Conservation (phyloP, 805 yeast genomes). For the Starmerella roubikii region DNA sequence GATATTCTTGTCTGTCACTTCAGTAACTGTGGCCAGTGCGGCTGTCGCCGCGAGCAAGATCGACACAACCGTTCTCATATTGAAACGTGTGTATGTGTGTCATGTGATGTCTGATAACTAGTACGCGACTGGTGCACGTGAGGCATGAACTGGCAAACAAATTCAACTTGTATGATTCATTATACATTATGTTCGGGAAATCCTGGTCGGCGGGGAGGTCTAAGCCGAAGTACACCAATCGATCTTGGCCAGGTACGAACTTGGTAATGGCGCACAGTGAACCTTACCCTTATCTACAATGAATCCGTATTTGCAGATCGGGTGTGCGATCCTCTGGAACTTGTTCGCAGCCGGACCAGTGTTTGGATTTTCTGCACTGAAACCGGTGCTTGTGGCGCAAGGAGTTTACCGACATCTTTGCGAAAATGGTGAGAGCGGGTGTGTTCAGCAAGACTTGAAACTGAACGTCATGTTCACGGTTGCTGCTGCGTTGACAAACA, state of each 20-base stretch:
- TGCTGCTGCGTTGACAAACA: slow-evolving; percentile 78
- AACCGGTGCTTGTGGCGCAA: slow-evolving; percentile 64
- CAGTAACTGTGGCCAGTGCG: slow-evolving; percentile 23
- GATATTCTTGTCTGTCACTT: slow-evolving; percentile 40
- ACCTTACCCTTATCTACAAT: not conserved
- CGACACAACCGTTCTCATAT: slow-evolving; percentile 41
- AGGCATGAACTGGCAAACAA: too few relatives aligned
- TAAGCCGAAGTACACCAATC: too few relatives aligned
- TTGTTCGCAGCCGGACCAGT: slow-evolving; percentile 83
- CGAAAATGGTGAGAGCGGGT: slow-evolving; percentile 24
- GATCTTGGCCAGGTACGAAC: too few relatives aligned
- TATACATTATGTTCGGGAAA: too few relatives aligned
- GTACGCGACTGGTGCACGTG: too few relatives aligned
- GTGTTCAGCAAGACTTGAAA: slow-evolving; percentile 69
- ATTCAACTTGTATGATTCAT: too few relatives aligned
- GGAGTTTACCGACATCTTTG: slow-evolving; percentile 64
- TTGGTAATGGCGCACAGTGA: too few relatives aligned
- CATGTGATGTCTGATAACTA: not conserved
- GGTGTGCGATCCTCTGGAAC: slow-evolving; percentile 77
- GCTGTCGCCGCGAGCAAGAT: slow-evolving; percentile 80
- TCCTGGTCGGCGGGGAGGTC: too few relatives aligned
- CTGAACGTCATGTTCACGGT: slow-evolving; percentile 71
- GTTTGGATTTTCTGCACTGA: slow-evolving; percentile 91
- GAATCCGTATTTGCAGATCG: slow-evolving; percentile 33
- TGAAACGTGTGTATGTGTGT: not conserved